Conservation (phyloP, 495 filamentous ascomycete species). For the Clohesyomyces aquaticus region DNA sequence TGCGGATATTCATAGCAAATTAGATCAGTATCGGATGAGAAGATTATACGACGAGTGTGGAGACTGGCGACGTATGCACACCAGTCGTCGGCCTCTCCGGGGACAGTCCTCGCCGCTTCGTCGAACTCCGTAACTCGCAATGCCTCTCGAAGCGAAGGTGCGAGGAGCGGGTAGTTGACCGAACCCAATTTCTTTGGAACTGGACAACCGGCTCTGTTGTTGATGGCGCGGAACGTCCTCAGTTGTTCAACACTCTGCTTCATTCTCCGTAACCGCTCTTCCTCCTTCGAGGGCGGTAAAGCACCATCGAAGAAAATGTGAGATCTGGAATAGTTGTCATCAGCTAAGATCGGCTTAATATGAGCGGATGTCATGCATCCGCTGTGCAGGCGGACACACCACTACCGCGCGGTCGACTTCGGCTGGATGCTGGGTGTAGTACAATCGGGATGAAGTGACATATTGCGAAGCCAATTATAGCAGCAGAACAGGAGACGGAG, state of each 20-base stretch:
- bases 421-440: constrained; percentile 10
- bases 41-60: constrained; percentile 24
- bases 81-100: constrained; percentile 40
- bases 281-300: constrained; percentile 32
- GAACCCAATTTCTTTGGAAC: constrained; percentile 20
- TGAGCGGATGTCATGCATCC: constrained; percentile 22
- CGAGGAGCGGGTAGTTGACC: constrained; percentile 29
- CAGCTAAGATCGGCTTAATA: constrained; percentile 29
- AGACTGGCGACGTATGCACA: constrained; percentile 28
- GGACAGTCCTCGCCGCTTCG: constrained; percentile 21
- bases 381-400: constrained; percentile 18
- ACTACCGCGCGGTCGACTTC: constrained; percentile 12
- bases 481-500: neutral
- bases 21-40: constrained; percentile 38
- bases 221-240: constrained; percentile 4
- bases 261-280: constrained; percentile 24
- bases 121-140: constrained; percentile 22
- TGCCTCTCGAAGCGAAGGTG: constrained; percentile 29
- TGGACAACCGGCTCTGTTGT: constrained; percentile 10
- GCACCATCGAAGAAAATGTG: constrained; percentile 40
- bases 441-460: neutral
- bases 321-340: constrained; percentile 13
- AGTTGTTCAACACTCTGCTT: constrained; percentile 12
- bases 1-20: constrained; percentile 28
- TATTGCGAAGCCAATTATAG: constrained; percentile 20